A percentile compares a stretch with the other conserved stretches of the same genome.
Evolutionary conservation across 2,329 filamentous ascomycete genomes (phyloP).

Genomic region (Xylariaceae sp.): DNA sequence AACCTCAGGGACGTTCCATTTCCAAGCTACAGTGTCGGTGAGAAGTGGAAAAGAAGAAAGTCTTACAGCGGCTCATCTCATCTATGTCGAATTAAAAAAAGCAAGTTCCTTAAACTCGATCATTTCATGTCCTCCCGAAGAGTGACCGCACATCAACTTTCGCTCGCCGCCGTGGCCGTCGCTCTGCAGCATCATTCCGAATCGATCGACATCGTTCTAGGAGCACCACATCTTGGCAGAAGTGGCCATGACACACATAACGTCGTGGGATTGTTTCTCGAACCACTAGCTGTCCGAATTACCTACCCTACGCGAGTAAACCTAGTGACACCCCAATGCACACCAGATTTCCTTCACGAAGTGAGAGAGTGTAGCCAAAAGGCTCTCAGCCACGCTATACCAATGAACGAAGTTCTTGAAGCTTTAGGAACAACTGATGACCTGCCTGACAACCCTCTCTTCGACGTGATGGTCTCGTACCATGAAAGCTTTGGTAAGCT

Average conservation of each 20-base stretch:
- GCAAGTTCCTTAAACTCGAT: neutral
- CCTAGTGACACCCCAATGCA: too few species aligned
- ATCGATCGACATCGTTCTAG: neutral
- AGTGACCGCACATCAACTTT: neutral
- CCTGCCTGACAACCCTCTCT: neutral
- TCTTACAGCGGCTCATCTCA: neutral
- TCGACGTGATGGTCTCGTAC: conserved; percentile 9
- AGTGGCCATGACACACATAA: neutral
- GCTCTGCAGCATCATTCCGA: neutral
- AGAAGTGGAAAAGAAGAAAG: neutral
- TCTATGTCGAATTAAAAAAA: neutral
- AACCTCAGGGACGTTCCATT: neutral
- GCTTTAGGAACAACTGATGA: neutral
- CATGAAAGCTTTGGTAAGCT: neutral
- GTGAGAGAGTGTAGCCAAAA: neutral
- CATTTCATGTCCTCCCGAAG: neutral
- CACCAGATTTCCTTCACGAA: neutral
- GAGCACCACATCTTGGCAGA: neutral
- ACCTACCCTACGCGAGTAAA: neutral
- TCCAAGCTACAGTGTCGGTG: neutral
- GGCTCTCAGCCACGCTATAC: neutral
- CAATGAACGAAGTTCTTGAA: neutral
- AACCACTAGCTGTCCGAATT: neutral
- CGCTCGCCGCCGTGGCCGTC: neutral
- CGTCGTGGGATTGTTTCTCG: neutral